phyloP scores from a whole-genome alignment of 1,284 basidiomycete genomes.

The Pholiota adiposa region DNA sequence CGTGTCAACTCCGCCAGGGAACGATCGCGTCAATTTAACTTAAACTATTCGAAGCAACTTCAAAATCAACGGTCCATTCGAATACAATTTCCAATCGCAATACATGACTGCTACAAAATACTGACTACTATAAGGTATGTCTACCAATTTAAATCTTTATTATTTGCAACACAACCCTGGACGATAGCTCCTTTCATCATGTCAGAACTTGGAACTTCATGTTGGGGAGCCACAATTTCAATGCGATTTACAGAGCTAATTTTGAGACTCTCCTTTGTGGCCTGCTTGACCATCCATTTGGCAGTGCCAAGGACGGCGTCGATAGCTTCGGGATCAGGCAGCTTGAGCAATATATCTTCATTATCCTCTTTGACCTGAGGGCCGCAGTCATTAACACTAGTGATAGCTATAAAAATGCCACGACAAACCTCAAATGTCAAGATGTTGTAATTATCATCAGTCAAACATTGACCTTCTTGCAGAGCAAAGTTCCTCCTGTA shows the following conservation, averaged over 20 bases:
- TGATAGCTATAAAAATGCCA: neutral
- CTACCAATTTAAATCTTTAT: constrained; percentile 5
- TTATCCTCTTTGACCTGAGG: constrained; percentile 39
- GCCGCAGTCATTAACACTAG: neutral
- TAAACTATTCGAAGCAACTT: too few relatives aligned
- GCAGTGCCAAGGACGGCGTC: constrained; percentile 69
- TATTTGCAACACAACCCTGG: neutral
- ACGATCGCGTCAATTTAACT: neutral
- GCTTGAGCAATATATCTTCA: constrained; percentile 53
- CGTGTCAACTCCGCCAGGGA: constrained; percentile 45
- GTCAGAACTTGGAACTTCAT: neutral
- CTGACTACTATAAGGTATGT: too few relatives aligned
- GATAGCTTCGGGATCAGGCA: constrained; percentile 62
- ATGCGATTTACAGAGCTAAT: constrained; percentile 6
- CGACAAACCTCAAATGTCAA: constrained; percentile 61
- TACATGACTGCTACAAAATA: neutral
- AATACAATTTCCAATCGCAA: too few relatives aligned
- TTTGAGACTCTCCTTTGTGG: constrained; percentile 22
- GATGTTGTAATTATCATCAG: constrained; percentile 68
- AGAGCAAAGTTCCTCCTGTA: constrained; percentile 61
- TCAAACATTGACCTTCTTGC: constrained; percentile 62
- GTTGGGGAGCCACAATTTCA: constrained; percentile 17
- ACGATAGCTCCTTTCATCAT: neutral
- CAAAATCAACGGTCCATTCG: too few relatives aligned
- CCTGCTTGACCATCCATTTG: constrained; percentile 65